Percentiles rank a stretch among this genome's conserved stretches.
Evolutionary conservation across 371 early-diverging fungal species (phyloP).

Genomic region (Phascolomyces articulosus): DNA sequence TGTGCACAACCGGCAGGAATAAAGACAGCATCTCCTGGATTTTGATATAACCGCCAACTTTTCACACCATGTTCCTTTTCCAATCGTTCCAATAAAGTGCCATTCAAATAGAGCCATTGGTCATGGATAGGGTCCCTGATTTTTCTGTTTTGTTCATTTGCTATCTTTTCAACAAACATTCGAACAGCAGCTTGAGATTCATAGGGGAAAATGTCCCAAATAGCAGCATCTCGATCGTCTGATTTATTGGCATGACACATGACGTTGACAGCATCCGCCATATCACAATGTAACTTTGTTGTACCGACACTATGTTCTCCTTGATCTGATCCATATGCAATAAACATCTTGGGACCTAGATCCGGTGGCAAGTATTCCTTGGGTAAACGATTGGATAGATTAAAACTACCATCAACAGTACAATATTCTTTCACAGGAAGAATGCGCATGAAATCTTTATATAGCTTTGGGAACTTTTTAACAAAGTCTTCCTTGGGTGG

Average conservation of each 20-base stretch:
- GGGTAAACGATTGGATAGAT: slow-evolving; percentile 66
- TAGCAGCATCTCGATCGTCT: slow-evolving; percentile 42
- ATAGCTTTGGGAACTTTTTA: slow-evolving; percentile 50
- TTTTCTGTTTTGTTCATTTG: slow-evolving; percentile 4
- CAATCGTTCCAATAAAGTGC: slow-evolving; percentile 38
- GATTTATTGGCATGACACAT: slow-evolving; percentile 53
- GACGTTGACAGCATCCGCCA: slow-evolving; percentile 78
- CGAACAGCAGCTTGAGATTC: slow-evolving; percentile 45
- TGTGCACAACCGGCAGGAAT: slow-evolving; percentile 80
- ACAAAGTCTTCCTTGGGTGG: slow-evolving; percentile 61
- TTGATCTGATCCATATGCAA: slow-evolving; percentile 60
- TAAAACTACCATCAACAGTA: slow-evolving; percentile 54
- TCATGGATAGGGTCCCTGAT: slow-evolving; percentile 66
- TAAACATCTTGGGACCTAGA: slow-evolving; percentile 79
- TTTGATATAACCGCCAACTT: slow-evolving; percentile 62
- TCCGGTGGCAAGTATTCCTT: slow-evolving; percentile 60
- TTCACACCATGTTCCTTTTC: slow-evolving; percentile 35
- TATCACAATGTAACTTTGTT: slow-evolving; percentile 72
- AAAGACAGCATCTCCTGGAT: slow-evolving; percentile 72
- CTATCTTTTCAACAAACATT: slow-evolving; percentile 39
- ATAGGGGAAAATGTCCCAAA: slow-evolving; percentile 73
- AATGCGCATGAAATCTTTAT: slow-evolving; percentile 52
- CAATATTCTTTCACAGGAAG: slow-evolving; percentile 69
- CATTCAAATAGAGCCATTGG: slow-evolving; percentile 62
- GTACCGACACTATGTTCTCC: slow-evolving; percentile 53